A percentile compares a stretch with the other conserved stretches of the same genome.
These are phyloP conservation scores for Chytriomyces confervae DNA, from an alignment of 192 early-diverging fungal species.

Conservation along the genomic window DNA sequence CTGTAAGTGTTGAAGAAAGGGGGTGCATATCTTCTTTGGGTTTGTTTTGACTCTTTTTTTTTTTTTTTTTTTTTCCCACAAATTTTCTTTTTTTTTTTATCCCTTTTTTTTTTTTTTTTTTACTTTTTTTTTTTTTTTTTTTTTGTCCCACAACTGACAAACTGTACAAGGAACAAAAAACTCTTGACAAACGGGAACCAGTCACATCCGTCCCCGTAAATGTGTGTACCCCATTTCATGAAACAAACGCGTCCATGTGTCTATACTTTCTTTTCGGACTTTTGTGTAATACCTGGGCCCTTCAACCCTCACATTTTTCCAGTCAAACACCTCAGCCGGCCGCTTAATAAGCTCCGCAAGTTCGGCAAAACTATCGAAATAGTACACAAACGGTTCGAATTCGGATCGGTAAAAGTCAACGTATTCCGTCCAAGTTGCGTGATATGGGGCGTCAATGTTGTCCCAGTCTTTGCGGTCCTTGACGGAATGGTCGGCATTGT, in stretches of 20 bases:
- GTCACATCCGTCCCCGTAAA: background rate
- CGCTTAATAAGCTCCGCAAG: background rate
- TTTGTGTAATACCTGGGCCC: slow-evolving; percentile 16
- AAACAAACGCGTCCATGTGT: slow-evolving; percentile 15
- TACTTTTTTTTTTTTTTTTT: background rate
- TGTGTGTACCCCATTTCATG: background rate
- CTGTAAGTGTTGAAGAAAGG: background rate
- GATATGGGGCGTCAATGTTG: background rate
- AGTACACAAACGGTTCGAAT: slow-evolving; percentile 32
- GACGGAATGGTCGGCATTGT: background rate
- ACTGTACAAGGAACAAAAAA: background rate
- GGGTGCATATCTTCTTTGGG: background rate
- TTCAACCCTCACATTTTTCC: slow-evolving; percentile 21
- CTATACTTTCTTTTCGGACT: slow-evolving; percentile 7
- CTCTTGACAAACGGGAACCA: background rate
- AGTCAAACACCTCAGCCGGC: slow-evolving; percentile 17
- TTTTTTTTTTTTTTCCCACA: background rate
- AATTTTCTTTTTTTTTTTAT: background rate
- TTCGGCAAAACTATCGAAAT: slow-evolving; percentile 25
- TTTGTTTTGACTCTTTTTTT: background rate
- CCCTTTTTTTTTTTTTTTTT: background rate
- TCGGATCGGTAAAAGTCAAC: slow-evolving; percentile 16
- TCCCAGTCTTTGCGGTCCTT: background rate
- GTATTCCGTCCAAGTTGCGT: slow-evolving; percentile 9
- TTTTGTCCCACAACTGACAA: background rate